Evolutionary conservation across 345 rosid genomes (phyloP).

Genomic region (Melaleuca alternifolia): DNA sequence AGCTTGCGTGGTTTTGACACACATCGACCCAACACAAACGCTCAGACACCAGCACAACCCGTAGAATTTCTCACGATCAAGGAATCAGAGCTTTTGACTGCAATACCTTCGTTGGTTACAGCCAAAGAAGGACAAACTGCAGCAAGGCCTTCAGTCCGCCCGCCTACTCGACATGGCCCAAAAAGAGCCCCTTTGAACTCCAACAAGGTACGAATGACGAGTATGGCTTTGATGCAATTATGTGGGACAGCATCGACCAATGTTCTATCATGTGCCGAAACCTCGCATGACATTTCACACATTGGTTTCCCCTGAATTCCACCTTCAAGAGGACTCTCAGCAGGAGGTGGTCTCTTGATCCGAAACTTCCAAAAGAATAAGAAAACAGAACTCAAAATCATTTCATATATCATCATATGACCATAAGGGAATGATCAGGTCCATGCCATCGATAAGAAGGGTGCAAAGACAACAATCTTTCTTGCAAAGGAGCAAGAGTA

Average conservation of each 20-base stretch:
- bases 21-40: neutral
- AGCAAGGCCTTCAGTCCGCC: neutral
- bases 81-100: neutral
- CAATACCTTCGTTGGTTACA: neutral
- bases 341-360: neutral
- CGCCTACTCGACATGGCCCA: neutral
- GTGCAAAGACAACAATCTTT: neutral
- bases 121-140: neutral
- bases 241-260: neutral
- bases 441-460: neutral
- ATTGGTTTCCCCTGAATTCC: neutral
- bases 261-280: neutral
- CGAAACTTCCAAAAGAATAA: neutral
- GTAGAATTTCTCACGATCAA: neutral
- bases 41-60: neutral
- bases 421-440: neutral
- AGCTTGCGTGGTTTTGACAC: neutral
- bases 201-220: neutral
- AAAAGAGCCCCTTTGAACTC: neutral
- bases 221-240: neutral
- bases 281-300: neutral
- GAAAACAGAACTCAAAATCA: neutral
- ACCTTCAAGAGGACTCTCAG: neutral
- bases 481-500: neutral
- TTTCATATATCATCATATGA: neutral